Evolutionary conservation across 2,329 filamentous ascomycete genomes (phyloP).

Genomic region (Aspergillus ibericus): DNA sequence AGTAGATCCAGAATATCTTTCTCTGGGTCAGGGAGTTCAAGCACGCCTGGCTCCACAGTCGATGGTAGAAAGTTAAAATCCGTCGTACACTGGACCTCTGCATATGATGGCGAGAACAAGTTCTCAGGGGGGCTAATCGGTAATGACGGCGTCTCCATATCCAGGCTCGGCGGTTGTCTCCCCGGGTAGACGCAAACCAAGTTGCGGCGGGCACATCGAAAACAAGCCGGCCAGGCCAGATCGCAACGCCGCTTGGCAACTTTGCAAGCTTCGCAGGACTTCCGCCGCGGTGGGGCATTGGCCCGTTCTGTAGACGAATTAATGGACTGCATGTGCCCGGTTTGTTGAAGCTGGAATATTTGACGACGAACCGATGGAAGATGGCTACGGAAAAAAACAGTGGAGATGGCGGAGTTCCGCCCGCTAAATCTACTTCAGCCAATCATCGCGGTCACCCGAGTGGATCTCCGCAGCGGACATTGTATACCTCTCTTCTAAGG

Average conservation of each 20-base stretch:
- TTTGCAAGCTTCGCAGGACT: constrained; percentile 59
- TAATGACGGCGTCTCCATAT: constrained; percentile 1
- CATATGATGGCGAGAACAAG: background rate
- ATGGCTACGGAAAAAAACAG: background rate
- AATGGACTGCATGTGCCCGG: background rate
- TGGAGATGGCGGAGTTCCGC: constrained; percentile 13
- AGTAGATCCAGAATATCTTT: background rate
- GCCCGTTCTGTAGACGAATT: constrained; percentile 34
- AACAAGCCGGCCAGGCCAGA: constrained; percentile 52
- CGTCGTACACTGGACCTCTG: background rate
- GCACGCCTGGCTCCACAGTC: background rate
- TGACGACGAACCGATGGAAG: background rate
- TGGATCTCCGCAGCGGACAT: constrained; percentile 8
- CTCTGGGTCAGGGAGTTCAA: background rate
- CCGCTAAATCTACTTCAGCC: background rate
- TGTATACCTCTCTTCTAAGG: background rate
- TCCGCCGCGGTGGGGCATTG: constrained; percentile 50
- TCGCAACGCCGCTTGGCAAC: constrained; percentile 60
- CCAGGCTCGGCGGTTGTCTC: constrained; percentile 15
- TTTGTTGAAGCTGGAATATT: background rate
- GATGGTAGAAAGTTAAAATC: background rate
- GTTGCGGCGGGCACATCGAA: constrained; percentile 52
- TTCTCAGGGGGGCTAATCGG: background rate
- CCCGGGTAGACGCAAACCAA: constrained; percentile 52
- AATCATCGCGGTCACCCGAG: background rate